Base-by-base conservation (phyloP, 306 rosid species). In the Betula pendula region DNA sequence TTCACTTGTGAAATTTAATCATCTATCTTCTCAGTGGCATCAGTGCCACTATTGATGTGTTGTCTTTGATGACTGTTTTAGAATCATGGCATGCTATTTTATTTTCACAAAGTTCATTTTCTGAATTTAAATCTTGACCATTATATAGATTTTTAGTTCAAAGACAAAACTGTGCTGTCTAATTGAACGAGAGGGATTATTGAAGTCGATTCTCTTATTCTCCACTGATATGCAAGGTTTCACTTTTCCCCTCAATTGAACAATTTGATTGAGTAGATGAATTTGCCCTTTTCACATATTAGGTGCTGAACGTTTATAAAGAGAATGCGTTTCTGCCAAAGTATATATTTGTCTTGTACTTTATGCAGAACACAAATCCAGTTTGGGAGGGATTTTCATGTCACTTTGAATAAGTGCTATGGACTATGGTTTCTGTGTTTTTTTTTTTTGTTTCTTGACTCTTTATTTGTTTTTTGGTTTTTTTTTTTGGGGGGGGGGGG, bases 251-350 rank as follows among this genome's bases (percentile, higher is more conserved):
- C 50, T 48, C 43, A 51, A 65, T 50, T 51, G 47, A 65, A 52
- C 29, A 6, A n/a, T n/a, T n/a, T n/a, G n/a, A n/a, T 78, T 27
- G n/a, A 76, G n/a, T 72, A 40, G 56, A 73, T 29, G 47, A 42
- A 25, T 73, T 45, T n/a, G 13, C 1, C 53, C 24, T 33, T 13
- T 69, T 24, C 40, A 59, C 8, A 22, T 43, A 68, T 49, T 49
- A 29, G n/a, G n/a, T n/a, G n/a, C n/a, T n/a, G n/a, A n/a, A n/a
- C n/a, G n/a, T n/a, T n/a, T n/a, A n/a, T n/a, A n/a, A n/a, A n/a
- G n/a, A n/a, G n/a, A n/a, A n/a, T n/a, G n/a, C n/a, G n/a, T n/a
- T n/a, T n/a, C n/a, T n/a, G n/a, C n/a, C n/a, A n/a, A n/a, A n/a
- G n/a, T n/a, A n/a, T n/a, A n/a, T n/a, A n/a, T n/a, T n/a, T n/a